Evolutionary conservation across 257 asterid genomes (phyloP).

Genomic region (Forsythia viridissima): DNA sequence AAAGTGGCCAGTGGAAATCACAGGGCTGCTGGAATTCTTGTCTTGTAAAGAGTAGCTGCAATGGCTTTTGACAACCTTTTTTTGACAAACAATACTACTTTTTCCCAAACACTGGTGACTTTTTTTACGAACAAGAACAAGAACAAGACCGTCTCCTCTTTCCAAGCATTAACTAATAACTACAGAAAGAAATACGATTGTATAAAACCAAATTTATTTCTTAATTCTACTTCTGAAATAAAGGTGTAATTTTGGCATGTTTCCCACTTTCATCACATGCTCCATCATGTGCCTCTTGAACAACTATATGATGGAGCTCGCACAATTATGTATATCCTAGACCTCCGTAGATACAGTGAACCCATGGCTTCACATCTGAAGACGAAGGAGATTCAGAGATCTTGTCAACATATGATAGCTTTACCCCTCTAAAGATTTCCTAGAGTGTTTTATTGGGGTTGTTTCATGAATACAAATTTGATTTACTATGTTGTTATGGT

Average conservation of each 20-base stretch:
- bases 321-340: background rate
- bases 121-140: background rate
- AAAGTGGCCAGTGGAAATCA: background rate
- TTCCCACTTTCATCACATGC: background rate
- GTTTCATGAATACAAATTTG: no score
- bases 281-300: background rate
- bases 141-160: background rate
- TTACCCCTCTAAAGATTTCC: slow-evolving; percentile 10
- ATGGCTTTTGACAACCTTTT: background rate
- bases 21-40: background rate
- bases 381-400: background rate
- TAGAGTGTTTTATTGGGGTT: background rate
- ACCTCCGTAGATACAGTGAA: background rate
- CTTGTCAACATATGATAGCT: background rate
- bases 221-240: background rate
- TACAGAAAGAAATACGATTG: background rate
- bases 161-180: background rate
- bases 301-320: background rate
- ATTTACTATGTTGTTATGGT: background rate
- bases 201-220: background rate
- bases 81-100: background rate
- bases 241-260: background rate
- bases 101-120: background rate
- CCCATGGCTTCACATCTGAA: background rate
- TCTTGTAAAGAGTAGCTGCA: background rate